phyloP scores from a whole-genome alignment of 164 flowering plant species.

The Sextonia rubra region DNA sequence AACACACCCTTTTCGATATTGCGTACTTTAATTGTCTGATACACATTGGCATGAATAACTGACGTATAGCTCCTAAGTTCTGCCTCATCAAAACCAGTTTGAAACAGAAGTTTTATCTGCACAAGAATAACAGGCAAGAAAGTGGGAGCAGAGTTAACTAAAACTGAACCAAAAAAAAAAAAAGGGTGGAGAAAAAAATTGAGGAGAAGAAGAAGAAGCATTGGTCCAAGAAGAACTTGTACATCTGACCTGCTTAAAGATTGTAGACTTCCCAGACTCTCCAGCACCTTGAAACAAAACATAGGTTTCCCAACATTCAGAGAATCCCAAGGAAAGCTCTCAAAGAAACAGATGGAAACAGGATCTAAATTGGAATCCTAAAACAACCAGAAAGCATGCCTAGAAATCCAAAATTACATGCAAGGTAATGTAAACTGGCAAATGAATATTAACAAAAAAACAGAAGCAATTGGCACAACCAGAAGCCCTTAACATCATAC shows the following conservation, averaged over 20 bases:
- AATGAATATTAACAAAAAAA: no score
- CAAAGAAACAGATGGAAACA: background rate
- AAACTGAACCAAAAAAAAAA: background rate
- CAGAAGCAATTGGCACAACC: background rate
- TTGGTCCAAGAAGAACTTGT: background rate
- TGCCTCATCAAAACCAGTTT: slow-evolving; percentile 89
- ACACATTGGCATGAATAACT: slow-evolving; percentile 94
- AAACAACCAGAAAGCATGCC: background rate
- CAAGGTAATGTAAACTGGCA: background rate
- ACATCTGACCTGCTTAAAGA: slow-evolving; percentile 86
- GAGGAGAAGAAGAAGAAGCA: background rate
- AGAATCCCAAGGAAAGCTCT: slow-evolving; percentile 2
- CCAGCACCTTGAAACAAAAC: slow-evolving; percentile 65
- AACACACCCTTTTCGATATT: slow-evolving; percentile 85
- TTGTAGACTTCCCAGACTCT: slow-evolving; percentile 97
- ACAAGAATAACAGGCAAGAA: slow-evolving; percentile 8
- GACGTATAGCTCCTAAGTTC: slow-evolving; percentile 83
- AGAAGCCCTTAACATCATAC: no score
- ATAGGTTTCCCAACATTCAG: background rate
- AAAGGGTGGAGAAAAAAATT: background rate
- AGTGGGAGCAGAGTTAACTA: background rate
- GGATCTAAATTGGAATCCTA: background rate
- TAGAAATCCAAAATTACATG: background rate
- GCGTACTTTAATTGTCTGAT: slow-evolving; percentile 99
- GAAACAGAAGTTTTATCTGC: slow-evolving; percentile 96